Conservation (phyloP, 2,329 filamentous ascomycete genomes). For the Tolypocladium tropicale region DNA sequence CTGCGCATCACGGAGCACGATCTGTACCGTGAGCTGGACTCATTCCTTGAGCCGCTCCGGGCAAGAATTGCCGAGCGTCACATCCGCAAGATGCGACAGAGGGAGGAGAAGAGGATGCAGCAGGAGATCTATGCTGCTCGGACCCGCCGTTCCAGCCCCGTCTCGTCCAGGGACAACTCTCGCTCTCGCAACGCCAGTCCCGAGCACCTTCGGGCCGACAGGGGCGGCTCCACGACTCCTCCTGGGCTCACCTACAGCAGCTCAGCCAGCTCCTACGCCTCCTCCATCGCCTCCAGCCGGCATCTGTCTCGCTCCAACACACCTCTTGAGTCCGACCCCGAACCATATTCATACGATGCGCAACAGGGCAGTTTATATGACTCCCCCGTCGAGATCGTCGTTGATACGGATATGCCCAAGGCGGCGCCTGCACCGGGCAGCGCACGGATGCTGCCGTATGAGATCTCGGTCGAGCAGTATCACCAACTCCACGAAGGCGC, state of each 20-base stretch:
- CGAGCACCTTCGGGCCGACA: constrained; percentile 28
- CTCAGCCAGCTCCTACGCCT: constrained; percentile 39
- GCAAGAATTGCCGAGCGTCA: constrained; percentile 41
- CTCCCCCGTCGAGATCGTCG: constrained; percentile 36
- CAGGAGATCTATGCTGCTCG: constrained; percentile 25
- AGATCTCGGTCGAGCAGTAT: constrained; percentile 43
- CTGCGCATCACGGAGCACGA: constrained; percentile 77
- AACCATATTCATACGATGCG: constrained; percentile 31
- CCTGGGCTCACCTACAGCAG: constrained; percentile 39
- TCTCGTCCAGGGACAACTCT: constrained; percentile 33
- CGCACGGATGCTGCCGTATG: constrained; percentile 38
- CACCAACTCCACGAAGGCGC: constrained; percentile 36
- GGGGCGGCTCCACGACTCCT: constrained; percentile 28
- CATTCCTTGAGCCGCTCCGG: constrained; percentile 80
- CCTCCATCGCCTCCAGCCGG: constrained; percentile 35
- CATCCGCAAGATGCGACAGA: constrained; percentile 38
- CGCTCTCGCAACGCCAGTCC: constrained; percentile 29
- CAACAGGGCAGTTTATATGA: constrained; percentile 33
- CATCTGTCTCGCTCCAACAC: constrained; percentile 42
- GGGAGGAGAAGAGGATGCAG: constrained; percentile 32
- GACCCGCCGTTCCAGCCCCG: constrained; percentile 33
- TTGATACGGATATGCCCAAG: constrained; percentile 29
- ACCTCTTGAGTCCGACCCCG: constrained; percentile 34
- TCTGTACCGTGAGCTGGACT: constrained; percentile 76
- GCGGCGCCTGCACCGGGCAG: constrained; percentile 15